Percentiles rank a stretch among this genome's conserved stretches.
phyloP scores from a whole-genome alignment of 2,329 filamentous ascomycete genomes.

The Ascocoryne sarcoides region DNA sequence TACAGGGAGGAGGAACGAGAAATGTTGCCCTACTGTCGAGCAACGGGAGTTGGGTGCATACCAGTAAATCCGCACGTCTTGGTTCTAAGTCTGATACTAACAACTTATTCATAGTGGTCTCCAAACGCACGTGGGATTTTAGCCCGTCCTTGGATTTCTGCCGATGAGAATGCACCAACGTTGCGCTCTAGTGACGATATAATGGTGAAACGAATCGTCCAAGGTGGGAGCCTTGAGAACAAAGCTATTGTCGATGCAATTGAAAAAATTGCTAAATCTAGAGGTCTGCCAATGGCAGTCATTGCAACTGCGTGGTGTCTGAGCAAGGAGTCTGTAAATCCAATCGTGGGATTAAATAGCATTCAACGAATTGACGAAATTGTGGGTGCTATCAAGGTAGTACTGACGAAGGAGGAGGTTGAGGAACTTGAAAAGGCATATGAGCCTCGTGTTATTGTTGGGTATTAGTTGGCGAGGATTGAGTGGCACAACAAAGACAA shows the following conservation, averaged over 20 bases:
- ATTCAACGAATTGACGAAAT: conserved; percentile 45
- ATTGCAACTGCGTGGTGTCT: conserved; percentile 50
- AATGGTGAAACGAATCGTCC: no score
- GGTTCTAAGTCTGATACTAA: no score
- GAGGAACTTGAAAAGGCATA: conserved; percentile 47
- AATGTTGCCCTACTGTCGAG: conserved; percentile 36
- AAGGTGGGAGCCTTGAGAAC: conserved; percentile 35
- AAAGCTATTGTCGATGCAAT: conserved; percentile 44
- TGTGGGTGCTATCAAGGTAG: conserved; percentile 31
- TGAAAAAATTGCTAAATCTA: conserved; percentile 47
- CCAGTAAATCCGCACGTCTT: conserved; percentile 17
- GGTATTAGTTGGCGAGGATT: conserved; percentile 18
- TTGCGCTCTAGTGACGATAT: conserved; percentile 15
- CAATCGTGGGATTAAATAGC: conserved; percentile 44
- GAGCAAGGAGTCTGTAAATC: conserved; percentile 36
- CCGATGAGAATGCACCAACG: conserved; percentile 16
- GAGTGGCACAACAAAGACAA: no score
- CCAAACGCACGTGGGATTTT: conserved; percentile 29
- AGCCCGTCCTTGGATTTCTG: conserved; percentile 26
- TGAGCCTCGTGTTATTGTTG: conserved; percentile 33
- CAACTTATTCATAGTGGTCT: conserved; percentile 22
- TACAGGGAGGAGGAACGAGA: conserved; percentile 50
- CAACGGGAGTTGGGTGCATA: conserved; percentile 35
- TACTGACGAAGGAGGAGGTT: conserved; percentile 42
- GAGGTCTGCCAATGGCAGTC: conserved; percentile 47